These are phyloP conservation scores for Umbelopsis sp. DNA, from an alignment of 371 early-diverging fungal species.

Conservation along the genomic window DNA sequence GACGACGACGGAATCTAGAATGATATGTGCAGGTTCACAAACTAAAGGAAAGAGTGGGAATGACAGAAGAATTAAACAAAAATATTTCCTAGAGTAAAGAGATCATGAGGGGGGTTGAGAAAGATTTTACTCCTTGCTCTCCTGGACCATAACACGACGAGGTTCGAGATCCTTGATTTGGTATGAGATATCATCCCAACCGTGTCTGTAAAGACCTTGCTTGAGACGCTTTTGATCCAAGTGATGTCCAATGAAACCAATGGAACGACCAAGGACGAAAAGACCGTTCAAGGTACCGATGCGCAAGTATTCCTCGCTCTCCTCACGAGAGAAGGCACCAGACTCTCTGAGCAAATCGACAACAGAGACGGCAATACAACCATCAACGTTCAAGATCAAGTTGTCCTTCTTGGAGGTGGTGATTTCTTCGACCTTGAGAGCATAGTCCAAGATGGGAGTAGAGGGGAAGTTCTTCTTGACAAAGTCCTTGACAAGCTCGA, in stretches of 20 bases:
- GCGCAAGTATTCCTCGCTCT: slow-evolving; percentile 95
- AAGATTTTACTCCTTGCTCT: slow-evolving; percentile 7
- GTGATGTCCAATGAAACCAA: slow-evolving; percentile 97
- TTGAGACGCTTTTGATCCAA: slow-evolving; percentile 97
- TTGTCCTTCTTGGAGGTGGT: slow-evolving; percentile 98
- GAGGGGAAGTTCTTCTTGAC: slow-evolving; percentile 89
- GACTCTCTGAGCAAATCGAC: slow-evolving; percentile 93
- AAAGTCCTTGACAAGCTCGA: slow-evolving; percentile 91
- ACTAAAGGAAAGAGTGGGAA: slow-evolving; percentile 4
- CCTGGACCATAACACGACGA: slow-evolving; percentile 43
- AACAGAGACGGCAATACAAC: slow-evolving; percentile 94
- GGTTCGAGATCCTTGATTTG: slow-evolving; percentile 60
- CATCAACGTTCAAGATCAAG: slow-evolving; percentile 97
- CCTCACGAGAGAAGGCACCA: slow-evolving; percentile 92
- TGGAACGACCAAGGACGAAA: slow-evolving; percentile 94
- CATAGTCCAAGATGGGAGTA: slow-evolving; percentile 91
- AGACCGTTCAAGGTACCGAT: slow-evolving; percentile 97
- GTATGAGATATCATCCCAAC: slow-evolving; percentile 98
- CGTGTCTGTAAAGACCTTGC: slow-evolving; percentile 97
- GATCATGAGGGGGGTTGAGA: not conserved
- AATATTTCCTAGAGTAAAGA: slow-evolving; percentile 6
- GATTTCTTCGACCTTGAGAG: slow-evolving; percentile 91
- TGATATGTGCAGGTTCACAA: slow-evolving; percentile 19
- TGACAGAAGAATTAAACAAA: slow-evolving; percentile 5
- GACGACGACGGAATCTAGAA: not conserved